Evolutionary conservation across 805 yeast genomes (phyloP).

Genomic region (Huiozyma sinensis): DNA sequence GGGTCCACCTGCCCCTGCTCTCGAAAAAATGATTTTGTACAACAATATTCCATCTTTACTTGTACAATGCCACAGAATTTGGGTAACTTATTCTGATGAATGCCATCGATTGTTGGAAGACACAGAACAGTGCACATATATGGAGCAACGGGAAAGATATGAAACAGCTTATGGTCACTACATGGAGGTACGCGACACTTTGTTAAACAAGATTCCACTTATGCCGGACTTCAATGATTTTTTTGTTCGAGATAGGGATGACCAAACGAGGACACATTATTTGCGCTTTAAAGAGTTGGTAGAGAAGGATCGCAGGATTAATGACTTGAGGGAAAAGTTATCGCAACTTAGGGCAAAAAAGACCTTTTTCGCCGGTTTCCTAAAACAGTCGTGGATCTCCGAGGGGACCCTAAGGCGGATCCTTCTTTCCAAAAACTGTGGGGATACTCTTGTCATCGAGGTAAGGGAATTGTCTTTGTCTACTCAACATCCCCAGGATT

Average conservation of each 20-base stretch:
- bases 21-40: too few relatives aligned
- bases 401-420: background rate
- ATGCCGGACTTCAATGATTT: too few relatives aligned
- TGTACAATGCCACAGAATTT: too few relatives aligned
- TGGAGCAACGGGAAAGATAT: too few relatives aligned
- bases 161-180: too few relatives aligned
- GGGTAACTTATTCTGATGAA: too few relatives aligned
- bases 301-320: background rate
- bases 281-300: background rate
- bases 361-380: constrained; percentile 2
- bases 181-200: background rate
- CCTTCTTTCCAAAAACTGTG: background rate
- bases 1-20: too few relatives aligned
- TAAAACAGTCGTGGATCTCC: background rate
- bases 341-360: background rate
- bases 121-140: too few relatives aligned
- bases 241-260: too few relatives aligned
- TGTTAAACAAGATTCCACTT: background rate
- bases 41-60: too few relatives aligned
- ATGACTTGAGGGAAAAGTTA: background rate
- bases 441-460: background rate
- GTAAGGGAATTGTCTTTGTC: background rate
- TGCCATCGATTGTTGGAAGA: too few relatives aligned
- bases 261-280: too few relatives aligned
- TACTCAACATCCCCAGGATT: background rate